These are phyloP conservation scores for Zoysia pacifica DNA, from an alignment of 176 grass and related monocot species.

Conservation along the genomic window DNA sequence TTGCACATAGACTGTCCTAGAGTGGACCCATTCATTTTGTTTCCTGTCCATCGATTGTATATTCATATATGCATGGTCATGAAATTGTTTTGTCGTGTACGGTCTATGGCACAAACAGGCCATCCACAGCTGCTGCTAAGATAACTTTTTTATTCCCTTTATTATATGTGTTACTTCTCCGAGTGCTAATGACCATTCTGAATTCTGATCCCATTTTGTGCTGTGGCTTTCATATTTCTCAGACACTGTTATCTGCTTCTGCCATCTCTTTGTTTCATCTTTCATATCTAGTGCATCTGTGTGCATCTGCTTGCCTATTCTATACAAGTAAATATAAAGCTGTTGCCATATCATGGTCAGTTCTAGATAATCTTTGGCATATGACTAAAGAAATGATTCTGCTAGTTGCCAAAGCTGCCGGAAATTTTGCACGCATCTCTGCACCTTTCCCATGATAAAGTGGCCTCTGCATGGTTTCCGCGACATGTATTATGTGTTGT, in stretches of 20 bases:
- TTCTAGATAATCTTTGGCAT: background rate
- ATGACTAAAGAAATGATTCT: background rate
- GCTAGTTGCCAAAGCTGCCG: constrained; percentile 20
- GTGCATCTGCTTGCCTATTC: background rate
- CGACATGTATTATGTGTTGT: background rate
- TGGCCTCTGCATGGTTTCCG: background rate
- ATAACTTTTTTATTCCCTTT: constrained; percentile 15
- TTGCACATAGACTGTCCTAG: background rate
- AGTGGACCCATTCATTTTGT: background rate
- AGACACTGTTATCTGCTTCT: background rate
- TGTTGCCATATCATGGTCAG: background rate
- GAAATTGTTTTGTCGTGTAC: background rate
- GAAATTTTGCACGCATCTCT: constrained; percentile 2
- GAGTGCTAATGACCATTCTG: background rate
- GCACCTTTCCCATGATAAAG: constrained; percentile 5
- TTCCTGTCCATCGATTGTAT: background rate
- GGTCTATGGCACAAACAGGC: background rate
- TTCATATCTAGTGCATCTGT: background rate
- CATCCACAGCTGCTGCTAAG: background rate
- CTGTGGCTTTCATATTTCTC: background rate
- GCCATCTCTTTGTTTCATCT: background rate
- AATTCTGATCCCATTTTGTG: background rate
- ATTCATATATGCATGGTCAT: background rate
- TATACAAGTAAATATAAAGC: background rate
- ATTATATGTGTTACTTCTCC: background rate